Percentiles rank a stretch among this genome's conserved stretches.
Evolutionary conservation across 345 rosid species (phyloP).

Genomic region (Salix exigua): DNA sequence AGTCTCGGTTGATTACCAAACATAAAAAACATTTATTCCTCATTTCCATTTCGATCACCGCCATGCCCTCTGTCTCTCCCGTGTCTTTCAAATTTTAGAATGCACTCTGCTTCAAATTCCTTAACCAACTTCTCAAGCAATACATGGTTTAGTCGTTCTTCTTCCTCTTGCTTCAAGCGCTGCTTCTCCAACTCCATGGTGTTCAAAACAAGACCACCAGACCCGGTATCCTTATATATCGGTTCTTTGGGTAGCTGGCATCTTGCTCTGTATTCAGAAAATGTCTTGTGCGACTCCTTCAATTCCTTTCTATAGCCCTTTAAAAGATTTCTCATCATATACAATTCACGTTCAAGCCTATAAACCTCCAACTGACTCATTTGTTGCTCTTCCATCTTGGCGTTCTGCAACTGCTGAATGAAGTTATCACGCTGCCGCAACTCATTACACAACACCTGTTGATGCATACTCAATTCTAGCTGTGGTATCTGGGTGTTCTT

Average conservation of each 20-base stretch:
- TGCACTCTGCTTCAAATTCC: constrained; percentile 48
- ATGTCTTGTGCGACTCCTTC: constrained; percentile 57
- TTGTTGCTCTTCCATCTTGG: constrained; percentile 52
- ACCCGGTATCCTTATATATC: constrained; percentile 68
- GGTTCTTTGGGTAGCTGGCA: constrained; percentile 52
- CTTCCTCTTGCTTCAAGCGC: constrained; percentile 62
- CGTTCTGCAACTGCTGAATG: constrained; percentile 58
- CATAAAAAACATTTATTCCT: too few relatives aligned
- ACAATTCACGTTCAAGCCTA: constrained; percentile 71
- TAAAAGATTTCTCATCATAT: constrained; percentile 57
- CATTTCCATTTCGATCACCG: too few relatives aligned
- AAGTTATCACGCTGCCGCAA: constrained; percentile 42
- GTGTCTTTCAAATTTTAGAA: constrained; percentile 26
- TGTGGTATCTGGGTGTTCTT: too few relatives aligned
- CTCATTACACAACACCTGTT: constrained; percentile 49
- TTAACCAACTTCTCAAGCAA: constrained; percentile 42
- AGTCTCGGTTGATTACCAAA: too few relatives aligned
- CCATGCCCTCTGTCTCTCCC: too few relatives aligned
- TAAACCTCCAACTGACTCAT: constrained; percentile 45
- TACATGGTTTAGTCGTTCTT: constrained; percentile 41
- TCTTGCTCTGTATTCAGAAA: constrained; percentile 57
- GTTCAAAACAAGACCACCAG: constrained; percentile 77
- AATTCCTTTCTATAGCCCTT: constrained; percentile 75
- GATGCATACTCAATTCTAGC: constrained; percentile 24
- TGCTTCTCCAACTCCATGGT: constrained; percentile 60